phyloP scores from a whole-genome alignment of 129 eudicot genomes.

The Gnaphalium uliginosum region DNA sequence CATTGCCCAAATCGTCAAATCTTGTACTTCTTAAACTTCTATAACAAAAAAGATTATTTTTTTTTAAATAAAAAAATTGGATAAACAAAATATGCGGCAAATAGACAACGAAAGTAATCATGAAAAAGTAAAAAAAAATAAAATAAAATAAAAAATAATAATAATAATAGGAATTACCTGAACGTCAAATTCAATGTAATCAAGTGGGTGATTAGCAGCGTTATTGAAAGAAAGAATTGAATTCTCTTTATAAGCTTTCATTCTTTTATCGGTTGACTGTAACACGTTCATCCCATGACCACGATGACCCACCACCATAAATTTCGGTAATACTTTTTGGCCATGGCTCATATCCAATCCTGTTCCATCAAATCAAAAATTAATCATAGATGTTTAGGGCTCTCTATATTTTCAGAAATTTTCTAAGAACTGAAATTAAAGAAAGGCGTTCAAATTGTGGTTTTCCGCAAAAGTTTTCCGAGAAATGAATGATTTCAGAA shows the following conservation, averaged over 20 bases:
- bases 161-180: no score
- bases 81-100: background rate
- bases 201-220: slow-evolving; percentile 61
- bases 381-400: background rate
- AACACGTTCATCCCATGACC: slow-evolving; percentile 87
- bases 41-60: background rate
- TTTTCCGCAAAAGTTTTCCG: no score
- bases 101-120: background rate
- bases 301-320: slow-evolving; percentile 83
- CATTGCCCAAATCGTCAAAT: background rate
- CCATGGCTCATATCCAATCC: slow-evolving; percentile 43
- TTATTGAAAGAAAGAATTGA: slow-evolving; percentile 76
- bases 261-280: slow-evolving; percentile 70
- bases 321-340: slow-evolving; percentile 47
- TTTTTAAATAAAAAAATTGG: no score
- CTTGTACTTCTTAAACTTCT: background rate
- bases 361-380: slow-evolving; percentile 14
- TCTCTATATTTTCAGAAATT: no score
- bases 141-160: no score
- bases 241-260: slow-evolving; percentile 75
- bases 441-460: no score
- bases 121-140: background rate
- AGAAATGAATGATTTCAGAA: no score
- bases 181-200: slow-evolving; percentile 92
- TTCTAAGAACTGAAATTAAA: no score